Evolutionary conservation across 768 basidiomycete species (phyloP).

Genomic region (Termitomyces sp.): DNA sequence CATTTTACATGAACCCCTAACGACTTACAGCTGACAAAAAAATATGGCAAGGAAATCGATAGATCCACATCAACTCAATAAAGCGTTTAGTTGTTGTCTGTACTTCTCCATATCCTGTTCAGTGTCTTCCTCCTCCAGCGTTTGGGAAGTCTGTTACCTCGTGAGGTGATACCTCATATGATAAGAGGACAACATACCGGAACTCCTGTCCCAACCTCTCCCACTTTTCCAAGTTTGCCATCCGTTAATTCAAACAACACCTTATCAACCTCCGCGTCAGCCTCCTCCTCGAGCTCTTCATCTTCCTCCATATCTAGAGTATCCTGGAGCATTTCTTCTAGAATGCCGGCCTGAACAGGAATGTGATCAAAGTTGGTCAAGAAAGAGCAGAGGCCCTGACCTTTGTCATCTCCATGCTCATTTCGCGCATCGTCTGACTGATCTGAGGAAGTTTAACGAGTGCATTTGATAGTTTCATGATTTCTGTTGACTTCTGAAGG

Average conservation of each 20-base stretch:
- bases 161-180: conserved; percentile 1
- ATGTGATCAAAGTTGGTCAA: background rate
- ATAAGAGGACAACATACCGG: conserved; percentile 51
- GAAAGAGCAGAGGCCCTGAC: conserved; percentile 29
- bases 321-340: conserved; percentile 98
- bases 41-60: background rate
- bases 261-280: conserved; percentile 95
- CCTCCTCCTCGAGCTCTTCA: conserved; percentile 93
- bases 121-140: conserved; percentile 72
- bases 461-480: conserved; percentile 96
- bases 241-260: conserved; percentile 93
- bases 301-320: conserved; percentile 89
- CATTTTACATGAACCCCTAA: background rate
- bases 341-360: conserved; percentile 78
- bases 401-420: conserved; percentile 99
- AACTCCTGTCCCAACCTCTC: conserved; percentile 60
- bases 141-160: conserved; percentile 46
- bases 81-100: conserved; percentile 81
- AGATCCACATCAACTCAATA: conserved; percentile 52
- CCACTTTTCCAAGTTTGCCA: conserved; percentile 89
- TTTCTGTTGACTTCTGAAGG: conserved; percentile 95
- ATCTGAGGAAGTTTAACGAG: conserved; percentile 91
- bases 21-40: background rate
- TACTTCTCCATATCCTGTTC: conserved; percentile 89
- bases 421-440: conserved; percentile 88